Conservation (phyloP, 768 basidiomycete genomes). For the Boletus sp. region DNA sequence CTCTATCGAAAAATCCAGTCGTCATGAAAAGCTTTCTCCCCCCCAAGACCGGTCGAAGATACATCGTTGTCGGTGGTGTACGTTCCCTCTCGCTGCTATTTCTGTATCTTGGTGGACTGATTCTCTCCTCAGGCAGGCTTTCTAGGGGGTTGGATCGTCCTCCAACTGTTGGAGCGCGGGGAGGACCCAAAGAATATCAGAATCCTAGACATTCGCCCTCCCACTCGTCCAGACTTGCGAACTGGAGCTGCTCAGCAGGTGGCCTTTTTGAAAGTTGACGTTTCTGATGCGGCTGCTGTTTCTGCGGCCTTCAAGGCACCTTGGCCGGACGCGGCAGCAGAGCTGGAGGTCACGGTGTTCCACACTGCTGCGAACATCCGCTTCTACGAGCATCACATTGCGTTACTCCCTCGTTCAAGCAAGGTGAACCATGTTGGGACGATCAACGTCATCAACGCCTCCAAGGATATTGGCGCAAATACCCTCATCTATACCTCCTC, state of each 20-base stretch:
- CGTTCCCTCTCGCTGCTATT: slow-evolving; percentile 21
- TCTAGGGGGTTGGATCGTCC: slow-evolving; percentile 74
- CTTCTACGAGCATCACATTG: slow-evolving; percentile 62
- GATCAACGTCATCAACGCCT: slow-evolving; percentile 60
- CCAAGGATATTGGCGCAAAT: slow-evolving; percentile 50
- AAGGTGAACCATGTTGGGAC: slow-evolving; percentile 67
- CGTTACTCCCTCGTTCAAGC: slow-evolving; percentile 51
- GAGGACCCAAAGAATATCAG: slow-evolving; percentile 65
- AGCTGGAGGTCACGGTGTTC: slow-evolving; percentile 55
- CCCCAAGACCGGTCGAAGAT: slow-evolving; percentile 66
- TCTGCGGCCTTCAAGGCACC: slow-evolving; percentile 59
- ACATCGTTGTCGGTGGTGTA: slow-evolving; percentile 76
- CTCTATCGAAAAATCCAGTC: slow-evolving; percentile 34
- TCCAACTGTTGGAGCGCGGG: slow-evolving; percentile 64
- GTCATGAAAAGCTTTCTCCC: slow-evolving; percentile 48
- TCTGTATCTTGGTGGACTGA: background rate
- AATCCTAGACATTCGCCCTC: slow-evolving; percentile 62
- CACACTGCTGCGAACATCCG: slow-evolving; percentile 78
- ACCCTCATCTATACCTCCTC: slow-evolving; percentile 73
- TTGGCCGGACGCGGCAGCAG: slow-evolving; percentile 45
- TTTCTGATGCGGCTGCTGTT: slow-evolving; percentile 52
- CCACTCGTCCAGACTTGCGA: slow-evolving; percentile 53
- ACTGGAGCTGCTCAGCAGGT: slow-evolving; percentile 51
- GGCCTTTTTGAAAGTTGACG: slow-evolving; percentile 55
- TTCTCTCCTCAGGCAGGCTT: slow-evolving; percentile 55